A percentile compares a stretch with the other conserved stretches of the same genome.
Conservation (phyloP, 106 monocot genomes). For the Apostasia ramifera region DNA sequence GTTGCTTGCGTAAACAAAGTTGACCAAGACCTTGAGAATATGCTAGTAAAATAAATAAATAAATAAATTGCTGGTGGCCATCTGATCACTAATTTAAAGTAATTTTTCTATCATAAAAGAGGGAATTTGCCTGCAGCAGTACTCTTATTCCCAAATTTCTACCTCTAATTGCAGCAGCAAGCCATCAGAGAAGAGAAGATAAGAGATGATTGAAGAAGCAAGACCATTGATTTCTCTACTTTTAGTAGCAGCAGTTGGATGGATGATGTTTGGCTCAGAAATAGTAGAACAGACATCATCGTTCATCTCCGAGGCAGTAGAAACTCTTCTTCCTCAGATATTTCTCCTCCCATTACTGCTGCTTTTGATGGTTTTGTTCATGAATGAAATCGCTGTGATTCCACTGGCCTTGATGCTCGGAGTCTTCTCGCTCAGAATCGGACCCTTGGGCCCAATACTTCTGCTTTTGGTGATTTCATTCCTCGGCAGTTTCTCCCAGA, state of each 20-base stretch:
- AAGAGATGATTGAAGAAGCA: neutral
- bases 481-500: neutral
- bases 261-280: neutral
- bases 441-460: neutral
- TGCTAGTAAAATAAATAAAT: too few relatives aligned
- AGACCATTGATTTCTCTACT: neutral
- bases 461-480: neutral
- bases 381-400: neutral
- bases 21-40: too few relatives aligned
- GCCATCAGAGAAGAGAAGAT: too few relatives aligned
- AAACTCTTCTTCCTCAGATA: neutral
- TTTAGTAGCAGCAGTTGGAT: neutral
- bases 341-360: neutral
- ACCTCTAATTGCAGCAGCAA: too few relatives aligned
- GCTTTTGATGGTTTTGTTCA: neutral
- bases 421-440: neutral
- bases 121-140: too few relatives aligned
- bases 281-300: slow-evolving; percentile 1
- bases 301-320: neutral
- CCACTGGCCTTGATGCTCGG: neutral
- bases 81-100: too few relatives aligned
- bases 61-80: too few relatives aligned
- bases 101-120: too few relatives aligned
- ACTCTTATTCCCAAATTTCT: too few relatives aligned
- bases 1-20: too few relatives aligned